Conservation (phyloP, 768 basidiomycete genomes). For the Jaapia argillacea region DNA sequence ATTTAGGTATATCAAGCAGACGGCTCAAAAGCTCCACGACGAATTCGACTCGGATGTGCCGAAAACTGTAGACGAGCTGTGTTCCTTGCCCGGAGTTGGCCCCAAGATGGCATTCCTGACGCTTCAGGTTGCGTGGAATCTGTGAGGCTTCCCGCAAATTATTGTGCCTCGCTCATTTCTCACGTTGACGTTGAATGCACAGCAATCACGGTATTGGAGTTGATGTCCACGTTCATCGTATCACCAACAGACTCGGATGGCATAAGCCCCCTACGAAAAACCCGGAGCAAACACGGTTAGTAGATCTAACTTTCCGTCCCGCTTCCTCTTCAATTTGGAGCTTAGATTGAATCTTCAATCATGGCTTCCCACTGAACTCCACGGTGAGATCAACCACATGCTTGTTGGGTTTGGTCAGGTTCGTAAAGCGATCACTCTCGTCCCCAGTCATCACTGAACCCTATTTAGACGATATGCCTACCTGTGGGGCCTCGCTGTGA, state of each 20-base stretch:
- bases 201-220: slow-evolving; percentile 91
- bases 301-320: background rate
- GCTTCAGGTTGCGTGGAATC: slow-evolving; percentile 76
- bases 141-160: slow-evolving; percentile 32
- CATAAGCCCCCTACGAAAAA: slow-evolving; percentile 76
- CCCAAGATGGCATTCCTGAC: slow-evolving; percentile 94
- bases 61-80: slow-evolving; percentile 79
- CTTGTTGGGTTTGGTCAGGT: slow-evolving; percentile 86
- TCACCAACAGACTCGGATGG: slow-evolving; percentile 91
- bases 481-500: slow-evolving; percentile 60
- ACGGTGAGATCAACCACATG: slow-evolving; percentile 68
- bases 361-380: slow-evolving; percentile 70
- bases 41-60: slow-evolving; percentile 81
- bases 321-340: background rate
- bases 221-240: slow-evolving; percentile 92
- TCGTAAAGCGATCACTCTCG: background rate
- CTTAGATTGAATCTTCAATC: slow-evolving; percentile 67
- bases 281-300: slow-evolving; percentile 80
- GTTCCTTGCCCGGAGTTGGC: slow-evolving; percentile 83
- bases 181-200: slow-evolving; percentile 2
- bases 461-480: slow-evolving; percentile 55
- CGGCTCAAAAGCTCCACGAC: slow-evolving; percentile 59
- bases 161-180: background rate
- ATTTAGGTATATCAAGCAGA: slow-evolving; percentile 63
- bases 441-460: background rate